Percentiles rank a stretch among this genome's conserved stretches.
phyloP scores from a whole-genome alignment of 2,329 filamentous ascomycete species.

The Aureobasidium sp. region DNA sequence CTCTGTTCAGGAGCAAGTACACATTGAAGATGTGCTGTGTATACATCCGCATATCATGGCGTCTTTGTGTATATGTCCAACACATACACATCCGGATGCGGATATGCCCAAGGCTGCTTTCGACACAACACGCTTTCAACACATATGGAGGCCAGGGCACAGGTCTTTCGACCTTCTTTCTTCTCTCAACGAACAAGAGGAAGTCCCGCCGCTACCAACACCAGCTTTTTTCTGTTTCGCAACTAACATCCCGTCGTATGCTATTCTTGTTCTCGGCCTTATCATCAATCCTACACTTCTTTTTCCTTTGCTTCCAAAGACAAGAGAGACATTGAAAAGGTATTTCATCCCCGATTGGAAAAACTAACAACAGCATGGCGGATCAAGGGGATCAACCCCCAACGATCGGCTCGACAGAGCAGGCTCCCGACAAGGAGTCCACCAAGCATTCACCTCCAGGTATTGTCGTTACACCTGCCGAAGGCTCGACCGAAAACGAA shows the following conservation, averaged over 20 bases:
- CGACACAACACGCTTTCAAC: constrained; percentile 7
- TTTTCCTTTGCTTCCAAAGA: not conserved
- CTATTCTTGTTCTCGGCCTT: not conserved
- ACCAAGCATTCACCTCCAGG: not conserved
- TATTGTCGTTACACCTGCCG: not conserved
- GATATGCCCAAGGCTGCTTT: not conserved
- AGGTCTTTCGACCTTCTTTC: constrained; percentile 1
- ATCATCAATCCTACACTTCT: not conserved
- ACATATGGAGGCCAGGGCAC: not conserved
- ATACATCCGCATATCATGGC: not conserved
- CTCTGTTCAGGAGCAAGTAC: not conserved
- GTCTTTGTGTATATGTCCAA: constrained; percentile 5
- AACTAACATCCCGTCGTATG: not conserved
- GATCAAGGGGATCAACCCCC: not conserved
- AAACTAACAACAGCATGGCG: not conserved
- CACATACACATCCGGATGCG: constrained; percentile 14
- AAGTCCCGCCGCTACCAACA: not conserved
- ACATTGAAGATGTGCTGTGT: not conserved
- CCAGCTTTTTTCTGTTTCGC: not conserved
- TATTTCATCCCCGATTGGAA: not conserved
- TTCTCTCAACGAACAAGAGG: constrained; percentile 1
- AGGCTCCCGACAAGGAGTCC: not conserved
- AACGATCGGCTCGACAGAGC: not conserved
- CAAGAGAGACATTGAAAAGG: not conserved
- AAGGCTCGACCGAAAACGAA: not conserved